Evolutionary conservation across 805 yeast species (phyloP), one percentile per base, ranked within the genome.

Genomic region (Spathaspora passalidarum): DNA sequence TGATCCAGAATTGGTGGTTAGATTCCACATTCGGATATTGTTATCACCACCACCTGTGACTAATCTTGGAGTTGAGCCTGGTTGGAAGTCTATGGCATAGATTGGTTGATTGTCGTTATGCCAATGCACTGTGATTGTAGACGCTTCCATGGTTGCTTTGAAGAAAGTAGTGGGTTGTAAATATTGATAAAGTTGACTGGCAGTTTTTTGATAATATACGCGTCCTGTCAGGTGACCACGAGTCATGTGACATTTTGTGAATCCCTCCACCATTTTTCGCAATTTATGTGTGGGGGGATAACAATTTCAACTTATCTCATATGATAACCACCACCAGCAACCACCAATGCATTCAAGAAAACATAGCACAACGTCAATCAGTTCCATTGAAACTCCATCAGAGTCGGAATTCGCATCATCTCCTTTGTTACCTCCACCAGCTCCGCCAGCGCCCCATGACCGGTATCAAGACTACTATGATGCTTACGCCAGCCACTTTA

Each of bases 11-110:
- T 49, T 36, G 26, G 47, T 25, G 14, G 37, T 21, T 19, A 57
- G 35, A 37, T 51, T 53, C 81, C 86, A 75, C 22, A 80, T 65
- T 42, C 97, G 73, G n/a, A 89, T 85, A 55, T 88, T 87, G 60
- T 86, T 87, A 63, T 94, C 99, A 36, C 97, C 97, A 19, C 98
- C 98, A 0, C 89, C 96, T 0, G 98, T 92, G 3, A 84, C 92
- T 29, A 92, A 66, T 42, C 95, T 75, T 18, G 59, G 55, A 0
- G 76, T 59, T 16, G 41, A 11, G 8, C 19, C 42, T 54, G 9
- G 49, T 58, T 86, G 91, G 59, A 83, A 80, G 48, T 79, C 78
- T 2, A 82, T 75, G 16, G 84, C 75, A 57, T 86, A 87, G 2
- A 87, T 83, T 0, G 95, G 92, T 55, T 81, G 82, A 36, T 80